phyloP scores from a whole-genome alignment of 306 rosid genomes.

The Lathyrus aphaca region DNA sequence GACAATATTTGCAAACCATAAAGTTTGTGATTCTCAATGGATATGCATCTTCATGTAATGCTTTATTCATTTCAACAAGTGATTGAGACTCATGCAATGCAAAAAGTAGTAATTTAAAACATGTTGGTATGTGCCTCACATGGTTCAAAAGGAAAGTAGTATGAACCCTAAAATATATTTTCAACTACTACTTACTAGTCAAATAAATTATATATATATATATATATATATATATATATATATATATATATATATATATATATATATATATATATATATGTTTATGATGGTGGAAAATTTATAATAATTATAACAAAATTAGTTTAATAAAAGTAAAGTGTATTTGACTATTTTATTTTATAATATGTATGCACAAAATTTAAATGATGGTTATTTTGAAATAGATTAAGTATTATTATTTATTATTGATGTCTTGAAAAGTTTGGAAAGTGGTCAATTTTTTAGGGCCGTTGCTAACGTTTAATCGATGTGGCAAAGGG shows the following conservation, averaged over 20 bases:
- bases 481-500: conserved; percentile 21
- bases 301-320: no score
- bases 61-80: conserved; percentile 24
- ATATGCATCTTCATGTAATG: conserved; percentile 20
- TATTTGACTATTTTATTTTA: no score
- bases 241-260: no score
- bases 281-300: no score
- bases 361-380: no score
- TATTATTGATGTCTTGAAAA: neutral
- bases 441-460: conserved; percentile 29
- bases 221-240: no score
- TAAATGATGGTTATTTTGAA: no score
- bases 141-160: conserved; percentile 23
- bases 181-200: neutral
- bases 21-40: conserved; percentile 27
- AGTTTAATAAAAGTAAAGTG: no score
- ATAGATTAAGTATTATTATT: neutral
- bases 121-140: conserved; percentile 32
- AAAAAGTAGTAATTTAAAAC: conserved; percentile 8
- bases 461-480: neutral
- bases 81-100: conserved; percentile 5
- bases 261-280: no score
- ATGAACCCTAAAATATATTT: conserved; percentile 23
- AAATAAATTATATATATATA: neutral
- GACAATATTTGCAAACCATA: conserved; percentile 45